Evolutionary conservation across 192 early-diverging fungal species (phyloP), one percentile per base, ranked within the genome.

Genomic region (Entomortierella beljakovae): DNA sequence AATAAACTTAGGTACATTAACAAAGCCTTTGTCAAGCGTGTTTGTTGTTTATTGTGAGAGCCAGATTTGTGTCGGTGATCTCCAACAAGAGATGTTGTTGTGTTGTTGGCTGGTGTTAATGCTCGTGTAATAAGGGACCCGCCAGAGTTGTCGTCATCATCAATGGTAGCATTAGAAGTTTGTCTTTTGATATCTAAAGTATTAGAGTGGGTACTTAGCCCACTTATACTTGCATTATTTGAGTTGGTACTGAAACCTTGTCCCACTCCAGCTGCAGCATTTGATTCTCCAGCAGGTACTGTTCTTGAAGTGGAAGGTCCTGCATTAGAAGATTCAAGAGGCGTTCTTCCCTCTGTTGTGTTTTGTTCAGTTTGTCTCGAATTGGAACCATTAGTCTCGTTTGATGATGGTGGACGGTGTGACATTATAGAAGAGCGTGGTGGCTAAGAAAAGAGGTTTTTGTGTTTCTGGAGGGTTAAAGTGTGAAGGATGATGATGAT

Each of bases 1-100:
- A 79, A 79, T n/a, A 79, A 49, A 32, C 57, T 79, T 55, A 79
- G 25, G 40, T 79, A 79, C 22, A 55, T 35, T 29, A 79, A 57
- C 0, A 79, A 26, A 28, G 75, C 75, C 51, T 70, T 69, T 37
- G 75, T 79, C 37, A 79, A 56, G 4, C 63, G 40, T 7, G 67
- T 59, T 65, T 79, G 70, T 3, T 25, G 60, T 46, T 48, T 42
- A 26, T 29, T 42, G 5, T 62, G 53, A 20, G 53, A 46, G 20
- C 38, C 43, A 33, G 51, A 37, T 48, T 57, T 57, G 1, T 35
- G 23, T 26, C 6, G 53, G 25, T 11, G 32, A 26, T 20, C 32
- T n/a, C n/a, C n/a, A n/a, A n/a, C n/a, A n/a, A n/a, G n/a, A n/a
- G n/a, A n/a, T n/a, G n/a, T n/a, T 11, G 43, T 10, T 46, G 43